phyloP scores from a whole-genome alignment of 2,329 filamentous ascomycete genomes.

The Coniochaeta sp. region DNA sequence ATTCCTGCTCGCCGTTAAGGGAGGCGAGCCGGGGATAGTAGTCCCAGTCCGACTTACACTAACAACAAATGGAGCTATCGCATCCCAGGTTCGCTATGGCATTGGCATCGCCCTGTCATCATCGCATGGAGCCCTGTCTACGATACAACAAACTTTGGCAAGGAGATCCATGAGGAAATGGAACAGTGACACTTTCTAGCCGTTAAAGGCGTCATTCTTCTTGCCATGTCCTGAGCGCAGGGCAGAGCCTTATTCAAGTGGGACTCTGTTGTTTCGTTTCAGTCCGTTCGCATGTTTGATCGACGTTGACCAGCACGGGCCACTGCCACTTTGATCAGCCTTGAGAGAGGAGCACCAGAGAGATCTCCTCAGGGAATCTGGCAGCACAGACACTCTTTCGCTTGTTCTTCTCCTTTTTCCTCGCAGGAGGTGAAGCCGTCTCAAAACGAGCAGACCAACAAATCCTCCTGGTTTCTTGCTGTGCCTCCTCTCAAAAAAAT shows the following conservation, averaged over 20 bases:
- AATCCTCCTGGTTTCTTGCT: too few relatives aligned
- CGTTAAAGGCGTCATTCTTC: background rate
- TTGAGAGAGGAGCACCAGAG: too few relatives aligned
- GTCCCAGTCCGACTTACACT: too few relatives aligned
- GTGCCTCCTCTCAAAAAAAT: too few relatives aligned
- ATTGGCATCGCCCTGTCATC: background rate
- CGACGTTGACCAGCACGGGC: background rate
- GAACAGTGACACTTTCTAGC: too few relatives aligned
- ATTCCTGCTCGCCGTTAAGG: too few relatives aligned
- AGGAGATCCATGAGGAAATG: too few relatives aligned
- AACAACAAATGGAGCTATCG: too few relatives aligned
- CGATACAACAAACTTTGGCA: background rate
- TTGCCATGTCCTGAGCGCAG: background rate
- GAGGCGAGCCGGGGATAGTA: too few relatives aligned
- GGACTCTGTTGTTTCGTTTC: background rate
- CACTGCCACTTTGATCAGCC: background rate
- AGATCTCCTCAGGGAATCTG: background rate
- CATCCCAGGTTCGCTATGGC: too few relatives aligned
- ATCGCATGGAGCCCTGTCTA: background rate
- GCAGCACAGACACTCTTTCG: background rate
- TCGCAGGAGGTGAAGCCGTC: background rate
- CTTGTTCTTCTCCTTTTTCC: background rate
- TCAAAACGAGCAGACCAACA: too few relatives aligned
- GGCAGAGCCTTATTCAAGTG: background rate
- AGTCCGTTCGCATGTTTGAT: background rate